Percentiles rank a stretch among this genome's conserved stretches.
These are phyloP conservation scores for Botrytis tulipae DNA, from an alignment of 2,329 filamentous ascomycete genomes.

Conservation along the genomic window DNA sequence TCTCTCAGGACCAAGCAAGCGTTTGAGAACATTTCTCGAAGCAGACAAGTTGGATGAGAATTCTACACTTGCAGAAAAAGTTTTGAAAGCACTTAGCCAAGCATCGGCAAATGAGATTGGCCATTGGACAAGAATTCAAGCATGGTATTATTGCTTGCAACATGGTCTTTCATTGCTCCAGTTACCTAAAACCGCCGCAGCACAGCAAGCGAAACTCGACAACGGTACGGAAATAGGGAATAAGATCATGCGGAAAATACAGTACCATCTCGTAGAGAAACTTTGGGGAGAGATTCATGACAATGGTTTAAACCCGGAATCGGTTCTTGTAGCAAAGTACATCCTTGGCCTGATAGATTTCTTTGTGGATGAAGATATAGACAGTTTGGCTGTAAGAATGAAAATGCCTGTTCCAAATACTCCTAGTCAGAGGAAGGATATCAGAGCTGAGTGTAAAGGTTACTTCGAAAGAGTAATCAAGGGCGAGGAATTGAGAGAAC, in stretches of 20 bases:
- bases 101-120: slow-evolving; percentile 9
- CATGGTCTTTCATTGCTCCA: not conserved
- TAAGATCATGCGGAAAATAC: not conserved
- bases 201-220: slow-evolving; percentile 15
- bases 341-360: not conserved
- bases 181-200: slow-evolving; percentile 5
- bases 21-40: slow-evolving; percentile 7
- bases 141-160: slow-evolving; percentile 10
- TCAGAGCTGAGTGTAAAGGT: not conserved
- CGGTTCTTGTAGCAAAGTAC: not conserved
- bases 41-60: not conserved
- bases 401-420: no score
- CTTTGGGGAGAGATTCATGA: not conserved
- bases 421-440: not conserved
- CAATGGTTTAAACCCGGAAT: not conserved
- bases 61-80: not conserved
- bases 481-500: not conserved
- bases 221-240: not conserved
- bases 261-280: slow-evolving; percentile 1
- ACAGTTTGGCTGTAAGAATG: not conserved
- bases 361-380: not conserved
- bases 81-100: not conserved
- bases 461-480: not conserved
- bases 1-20: slow-evolving; percentile 1
- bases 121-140: slow-evolving; percentile 18